Base-by-base conservation (phyloP, 1,139 yeast species). In the Hemisphaericaspora xylofermentans region DNA sequence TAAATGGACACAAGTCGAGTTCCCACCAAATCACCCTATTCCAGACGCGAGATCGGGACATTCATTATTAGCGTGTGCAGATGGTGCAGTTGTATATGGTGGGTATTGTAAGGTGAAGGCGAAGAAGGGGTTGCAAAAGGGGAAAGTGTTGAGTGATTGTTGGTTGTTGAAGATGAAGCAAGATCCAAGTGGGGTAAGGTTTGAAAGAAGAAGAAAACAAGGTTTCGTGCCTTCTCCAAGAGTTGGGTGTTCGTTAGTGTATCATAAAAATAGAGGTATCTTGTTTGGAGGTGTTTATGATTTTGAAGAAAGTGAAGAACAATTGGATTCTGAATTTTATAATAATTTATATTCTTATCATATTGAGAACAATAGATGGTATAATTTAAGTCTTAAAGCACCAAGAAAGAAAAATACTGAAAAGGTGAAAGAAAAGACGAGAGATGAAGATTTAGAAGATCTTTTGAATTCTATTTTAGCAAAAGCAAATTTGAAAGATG, bases 11-110 rank as follows among this genome's bases (percentile, higher is more conserved):
- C 94, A 89, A 61, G 80, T 89, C 4, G 95, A 85, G 56, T 86
- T 89, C 53, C 96, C 98, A 2, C 79, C 82, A 2, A 84, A 84
- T 41, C 91, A 86, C 52, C 74, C 84, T 3, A 63, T 82, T 27
- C 98, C 98, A 0, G 98, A 91, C 56, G 84, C 97, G 1, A 74
- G 98, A 49, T 86, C 96, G 1, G 98, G 98, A 1, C 98, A 93
- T 59, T 87, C 96, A 0, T 73, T 91, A 39, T 71, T 93, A 36
- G 87, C 97, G 1, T 77, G 80, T 42, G 76, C 81, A 2, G 96
- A 88, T 27, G 98, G 98, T 35, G 93, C 89, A 1, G 76, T 88
- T 1, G 53, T 91, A 2, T 88, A 87, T 74, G 98, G 98, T 48
- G 98, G 98, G 7, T 93, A 93, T 58, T 82, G 95, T 54, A 93